These are phyloP conservation scores for Raphanus raphanistrum DNA, from an alignment of 345 rosid genomes.

Conservation along the genomic window DNA sequence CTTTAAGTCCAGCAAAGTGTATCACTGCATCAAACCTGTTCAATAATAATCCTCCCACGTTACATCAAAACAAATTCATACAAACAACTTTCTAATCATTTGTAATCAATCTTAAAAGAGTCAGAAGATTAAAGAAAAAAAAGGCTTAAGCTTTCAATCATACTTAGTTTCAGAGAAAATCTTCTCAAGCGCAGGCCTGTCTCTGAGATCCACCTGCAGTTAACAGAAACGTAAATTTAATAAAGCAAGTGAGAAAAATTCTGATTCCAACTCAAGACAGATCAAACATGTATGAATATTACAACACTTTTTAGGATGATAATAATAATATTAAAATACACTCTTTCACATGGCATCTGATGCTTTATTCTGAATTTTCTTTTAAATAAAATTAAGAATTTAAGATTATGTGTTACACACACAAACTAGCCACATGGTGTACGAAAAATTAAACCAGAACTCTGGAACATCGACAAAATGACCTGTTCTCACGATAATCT, in stretches of 20 bases:
- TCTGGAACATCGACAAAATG: conserved; percentile 15
- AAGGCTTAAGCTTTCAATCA: neutral
- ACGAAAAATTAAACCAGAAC: conserved; percentile 8
- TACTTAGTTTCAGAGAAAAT: conserved; percentile 71
- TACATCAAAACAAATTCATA: conserved; percentile 24
- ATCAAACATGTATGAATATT: conserved; percentile 13
- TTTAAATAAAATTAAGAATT: neutral
- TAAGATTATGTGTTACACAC: neutral
- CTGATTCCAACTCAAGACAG: conserved; percentile 25
- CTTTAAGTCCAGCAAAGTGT: conserved; percentile 98
- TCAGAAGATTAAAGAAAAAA: neutral
- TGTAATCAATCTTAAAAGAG: neutral
- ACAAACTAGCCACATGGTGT: conserved; percentile 24
- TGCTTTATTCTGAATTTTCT: conserved; percentile 3
- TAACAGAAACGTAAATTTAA: neutral
- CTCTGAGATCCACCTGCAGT: conserved; percentile 83
- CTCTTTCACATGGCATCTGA: conserved; percentile 29
- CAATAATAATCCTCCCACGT: conserved; percentile 17
- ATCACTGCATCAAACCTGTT: conserved; percentile 92
- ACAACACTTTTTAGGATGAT: neutral
- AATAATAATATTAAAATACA: neutral
- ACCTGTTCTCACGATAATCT: neutral
- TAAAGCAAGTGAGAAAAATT: neutral
- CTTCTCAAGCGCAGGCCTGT: conserved; percentile 74
- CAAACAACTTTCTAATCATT: conserved; percentile 2